These are phyloP conservation scores for Phyllosticta paracitricarpa DNA, from an alignment of 2,329 filamentous ascomycete genomes.

Conservation along the genomic window DNA sequence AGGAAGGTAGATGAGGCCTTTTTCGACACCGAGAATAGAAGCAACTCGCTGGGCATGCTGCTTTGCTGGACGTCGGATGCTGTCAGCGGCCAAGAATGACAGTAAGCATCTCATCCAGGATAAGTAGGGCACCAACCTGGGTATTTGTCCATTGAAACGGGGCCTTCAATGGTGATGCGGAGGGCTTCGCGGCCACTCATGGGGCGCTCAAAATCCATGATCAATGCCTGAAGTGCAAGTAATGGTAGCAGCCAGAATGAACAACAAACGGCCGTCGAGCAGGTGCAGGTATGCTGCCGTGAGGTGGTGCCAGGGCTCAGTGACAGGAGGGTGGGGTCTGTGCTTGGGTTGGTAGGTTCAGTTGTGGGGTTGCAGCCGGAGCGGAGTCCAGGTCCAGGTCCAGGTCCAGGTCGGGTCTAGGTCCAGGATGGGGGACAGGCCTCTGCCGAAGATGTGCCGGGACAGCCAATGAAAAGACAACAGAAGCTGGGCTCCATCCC, in stretches of 20 bases:
- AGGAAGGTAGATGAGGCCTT: conserved; percentile 46
- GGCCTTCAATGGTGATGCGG: background rate
- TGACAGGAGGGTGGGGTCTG: too few relatives aligned
- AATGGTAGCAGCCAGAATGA: background rate
- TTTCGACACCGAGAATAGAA: conserved; percentile 22
- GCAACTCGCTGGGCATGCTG: conserved; percentile 31
- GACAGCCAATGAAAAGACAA: too few relatives aligned
- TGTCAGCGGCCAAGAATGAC: conserved; percentile 2
- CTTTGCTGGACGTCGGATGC: conserved; percentile 21
- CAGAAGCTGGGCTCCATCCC: too few relatives aligned
- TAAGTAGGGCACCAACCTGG: conserved; percentile 22
- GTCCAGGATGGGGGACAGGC: too few relatives aligned
- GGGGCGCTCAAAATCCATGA: background rate
- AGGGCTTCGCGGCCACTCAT: background rate
- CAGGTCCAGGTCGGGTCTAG: too few relatives aligned
- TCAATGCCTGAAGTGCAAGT: background rate
- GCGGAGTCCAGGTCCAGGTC: too few relatives aligned
- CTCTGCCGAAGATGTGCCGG: too few relatives aligned
- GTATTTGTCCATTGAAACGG: conserved; percentile 27
- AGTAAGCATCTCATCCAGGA: background rate
- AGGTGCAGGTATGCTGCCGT: too few relatives aligned
- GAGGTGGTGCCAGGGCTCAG: too few relatives aligned
- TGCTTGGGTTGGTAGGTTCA: too few relatives aligned
- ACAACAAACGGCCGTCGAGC: too few relatives aligned
- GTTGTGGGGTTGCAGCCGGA: too few relatives aligned